Percentiles rank a stretch among this genome's conserved stretches.
Conservation (phyloP, 2,329 filamentous ascomycete genomes). For the Arthrinium puccinioides region DNA sequence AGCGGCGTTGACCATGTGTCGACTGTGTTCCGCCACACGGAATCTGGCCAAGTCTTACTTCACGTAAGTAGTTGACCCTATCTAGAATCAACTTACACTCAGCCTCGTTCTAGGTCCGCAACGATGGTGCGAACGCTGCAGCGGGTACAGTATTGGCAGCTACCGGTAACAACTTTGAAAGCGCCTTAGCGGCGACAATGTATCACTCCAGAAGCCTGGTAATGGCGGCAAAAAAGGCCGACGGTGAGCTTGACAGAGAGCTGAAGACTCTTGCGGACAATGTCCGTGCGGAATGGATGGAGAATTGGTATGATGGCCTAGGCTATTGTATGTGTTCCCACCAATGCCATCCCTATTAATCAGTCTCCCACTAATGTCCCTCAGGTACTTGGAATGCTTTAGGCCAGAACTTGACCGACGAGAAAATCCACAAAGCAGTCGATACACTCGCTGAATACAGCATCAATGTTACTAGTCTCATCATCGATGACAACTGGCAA, state of each 20-base stretch:
- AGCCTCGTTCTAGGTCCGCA: slow-evolving; percentile 37
- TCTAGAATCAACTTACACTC: slow-evolving; percentile 4
- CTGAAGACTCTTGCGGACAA: slow-evolving; percentile 37
- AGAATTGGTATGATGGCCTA: slow-evolving; percentile 87
- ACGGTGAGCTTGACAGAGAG: slow-evolving; percentile 37
- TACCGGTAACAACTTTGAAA: slow-evolving; percentile 65
- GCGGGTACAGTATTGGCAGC: slow-evolving; percentile 61
- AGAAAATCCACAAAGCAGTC: slow-evolving; percentile 71
- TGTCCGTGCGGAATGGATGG: slow-evolving; percentile 60
- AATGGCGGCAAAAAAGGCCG: slow-evolving; percentile 32
- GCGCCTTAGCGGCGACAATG: slow-evolving; percentile 72
- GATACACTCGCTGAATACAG: slow-evolving; percentile 61
- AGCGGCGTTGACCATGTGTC: slow-evolving; percentile 67
- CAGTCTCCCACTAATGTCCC: slow-evolving; percentile 2
- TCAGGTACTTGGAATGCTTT: slow-evolving; percentile 85
- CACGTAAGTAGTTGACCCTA: slow-evolving; percentile 39
- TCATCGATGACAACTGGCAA: slow-evolving; percentile 98
- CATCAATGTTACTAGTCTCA: slow-evolving; percentile 76
- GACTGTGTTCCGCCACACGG: slow-evolving; percentile 60
- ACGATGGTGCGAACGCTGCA: slow-evolving; percentile 53
- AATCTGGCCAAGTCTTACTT: slow-evolving; percentile 59
- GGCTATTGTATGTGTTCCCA: slow-evolving; percentile 64
- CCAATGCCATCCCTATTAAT: not conserved
- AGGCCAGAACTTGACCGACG: slow-evolving; percentile 73
- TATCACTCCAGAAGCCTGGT: slow-evolving; percentile 75